Conservation (phyloP, 768 basidiomycete species). For the Roridomyces roridus region DNA sequence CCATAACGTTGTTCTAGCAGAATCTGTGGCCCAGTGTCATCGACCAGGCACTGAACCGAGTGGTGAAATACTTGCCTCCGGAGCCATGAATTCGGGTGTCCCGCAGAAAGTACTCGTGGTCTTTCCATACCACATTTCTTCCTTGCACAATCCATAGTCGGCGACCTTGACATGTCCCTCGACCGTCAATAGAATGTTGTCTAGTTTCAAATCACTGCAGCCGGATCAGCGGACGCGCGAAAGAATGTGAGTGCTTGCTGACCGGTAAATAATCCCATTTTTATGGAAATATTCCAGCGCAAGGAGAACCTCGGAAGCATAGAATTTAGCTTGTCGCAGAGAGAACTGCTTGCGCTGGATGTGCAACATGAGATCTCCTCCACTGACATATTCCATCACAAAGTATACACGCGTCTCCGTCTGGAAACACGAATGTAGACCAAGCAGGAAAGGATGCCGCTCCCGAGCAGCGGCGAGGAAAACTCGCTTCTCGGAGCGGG, state of each 20-base stretch:
- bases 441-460: conserved; percentile 96
- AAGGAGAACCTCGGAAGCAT: conserved; percentile 94
- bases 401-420: conserved; percentile 99
- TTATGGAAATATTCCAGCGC: conserved; percentile 98
- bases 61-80: conserved; percentile 68
- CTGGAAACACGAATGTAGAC: conserved; percentile 98
- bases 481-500: conserved; percentile 98
- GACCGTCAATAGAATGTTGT: conserved; percentile 95
- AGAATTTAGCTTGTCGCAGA: conserved; percentile 97
- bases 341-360: conserved; percentile 99
- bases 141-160: conserved; percentile 99
- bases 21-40: conserved; percentile 61
- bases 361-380: conserved; percentile 98
- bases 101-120: conserved; percentile 99
- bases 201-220: conserved; percentile 91
- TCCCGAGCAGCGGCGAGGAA: conserved; percentile 97
- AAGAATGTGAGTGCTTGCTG: conserved; percentile 28
- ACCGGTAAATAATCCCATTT: conserved; percentile 99
- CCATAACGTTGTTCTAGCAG: conserved; percentile 99
- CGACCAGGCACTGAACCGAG: conserved; percentile 7
- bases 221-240: conserved; percentile 4
- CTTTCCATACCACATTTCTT: conserved; percentile 96
- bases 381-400: conserved; percentile 99
- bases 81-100: conserved; percentile 99
- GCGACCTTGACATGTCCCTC: conserved; percentile 99